Evolutionary conservation across 2,329 filamentous ascomycete genomes (phyloP), one percentile per base, ranked within the genome.

Genomic region (Aspergillus fructus): DNA sequence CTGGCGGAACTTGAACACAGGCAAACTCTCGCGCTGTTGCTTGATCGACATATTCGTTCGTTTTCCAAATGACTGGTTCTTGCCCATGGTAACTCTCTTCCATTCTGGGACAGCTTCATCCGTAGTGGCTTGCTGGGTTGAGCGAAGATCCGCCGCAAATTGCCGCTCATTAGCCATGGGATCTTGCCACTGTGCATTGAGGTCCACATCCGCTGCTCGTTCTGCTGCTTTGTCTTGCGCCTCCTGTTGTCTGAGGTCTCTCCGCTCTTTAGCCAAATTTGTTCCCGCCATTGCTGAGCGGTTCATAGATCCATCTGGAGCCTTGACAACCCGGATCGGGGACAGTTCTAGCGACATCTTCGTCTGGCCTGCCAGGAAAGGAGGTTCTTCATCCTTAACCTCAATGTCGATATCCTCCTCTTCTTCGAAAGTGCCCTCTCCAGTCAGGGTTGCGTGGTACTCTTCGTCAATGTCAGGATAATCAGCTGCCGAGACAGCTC

Each of bases 381-480:
- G 94, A 0, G 94, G 96, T 68, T 99, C 94, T 67, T 99, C 94
- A 61, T 99, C 94, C 64, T 89, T 85, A 30, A 99, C 90, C 74
- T 99, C 94, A 62, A 99, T 99, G 67, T 99, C 94, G 4, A 99
- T 86, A 69, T 99, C 94, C 74, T 97, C 91, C 71, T 99, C 94
- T 62, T 97, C 83, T 71, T 97, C 92, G 74, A 97, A 88, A 53
- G 90, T 88, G 15, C 88, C 90, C 64, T 96, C 91, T 15, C 92
- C 93, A 24, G 88, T 89, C 24, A 97, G 79, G 0, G 91, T 93
- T 15, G 90, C 89, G 61, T 96, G 89, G 72, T 96, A 96, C 56
- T 97, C 93, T 65, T 97, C 91, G 64, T 97, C 91, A 27, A 97
- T 83, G 62, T 97, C 93, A 0, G 94, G 94, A 70, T 96, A 97